Evolutionary conservation across 225 moss, liverwort and hornwort species (phyloP), one percentile per base, ranked within the genome.

Genomic region (Lunularia cruciata): DNA sequence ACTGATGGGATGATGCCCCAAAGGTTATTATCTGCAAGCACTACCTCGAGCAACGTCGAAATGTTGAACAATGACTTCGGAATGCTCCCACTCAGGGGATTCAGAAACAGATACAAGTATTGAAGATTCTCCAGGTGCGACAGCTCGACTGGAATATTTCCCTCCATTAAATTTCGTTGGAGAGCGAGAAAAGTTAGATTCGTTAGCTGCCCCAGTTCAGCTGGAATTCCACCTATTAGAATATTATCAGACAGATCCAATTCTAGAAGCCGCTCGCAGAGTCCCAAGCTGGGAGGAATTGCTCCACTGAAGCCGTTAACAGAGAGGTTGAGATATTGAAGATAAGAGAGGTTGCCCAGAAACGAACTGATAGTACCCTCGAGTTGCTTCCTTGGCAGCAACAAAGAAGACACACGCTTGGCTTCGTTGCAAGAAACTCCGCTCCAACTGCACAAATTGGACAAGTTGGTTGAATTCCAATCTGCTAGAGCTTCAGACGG

Each of bases 21-120:
- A 14, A 43, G 25, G 26, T 46, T 47, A 23, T 25, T 82, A 26
- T 19, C 18, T 19, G 54, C 18, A 6, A 55, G 22, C 11, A 19
- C 19, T 6, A 55, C 8, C 8, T 6, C 11, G 7, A 10, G 8
- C 25, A 55, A 15, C 15, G 43, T 55, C 38, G 43, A 37, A 4
- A 65, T 43, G 86, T 73, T 75, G 58, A 72, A 75, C 10, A 80
- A 30, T 0, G 52, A 54, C 8, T 22, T 43, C 40, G 66, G 65
- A n/a, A 37, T 62, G 33, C 56, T 43, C 33, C 68, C 62, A 28
- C 0, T 53, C 38, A 73, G 31, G 0, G 26, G 18, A 15, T 54
- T 73, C 2, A 0, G 1, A 4, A 0, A 35, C 1, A 65, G 40
- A 12, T 20, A 27, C n/a, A n/a, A n/a, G n/a, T n/a, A n/a, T n/a